Conservation (phyloP, 768 basidiomycete species). For the Leccinellum albellum region DNA sequence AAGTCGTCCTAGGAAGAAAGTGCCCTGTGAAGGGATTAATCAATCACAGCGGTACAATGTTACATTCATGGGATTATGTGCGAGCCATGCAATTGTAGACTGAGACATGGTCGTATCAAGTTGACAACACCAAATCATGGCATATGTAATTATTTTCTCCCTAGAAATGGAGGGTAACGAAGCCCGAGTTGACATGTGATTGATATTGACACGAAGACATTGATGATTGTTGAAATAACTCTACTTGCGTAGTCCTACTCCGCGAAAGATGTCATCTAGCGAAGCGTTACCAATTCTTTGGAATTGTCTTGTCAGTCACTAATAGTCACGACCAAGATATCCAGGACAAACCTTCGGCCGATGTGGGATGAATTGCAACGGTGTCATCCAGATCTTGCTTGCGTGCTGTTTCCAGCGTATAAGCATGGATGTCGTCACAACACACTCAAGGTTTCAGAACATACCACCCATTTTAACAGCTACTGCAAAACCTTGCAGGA, state of each 20-base stretch:
- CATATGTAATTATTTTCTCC: not conserved
- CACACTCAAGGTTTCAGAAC: slow-evolving; percentile 11
- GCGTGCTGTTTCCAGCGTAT: slow-evolving; percentile 41
- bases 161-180: not conserved
- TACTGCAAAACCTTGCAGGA: slow-evolving; percentile 94
- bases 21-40: too few relatives aligned
- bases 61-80: too few relatives aligned
- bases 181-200: not conserved
- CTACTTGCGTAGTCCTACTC: not conserved
- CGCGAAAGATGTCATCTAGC: slow-evolving; percentile 26
- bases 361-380: slow-evolving; percentile 90
- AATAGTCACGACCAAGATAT: not conserved
- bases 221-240: not conserved
- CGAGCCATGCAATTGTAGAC: not conserved
- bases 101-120: not conserved
- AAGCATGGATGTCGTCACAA: not conserved
- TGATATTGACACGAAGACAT: not conserved
- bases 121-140: not conserved
- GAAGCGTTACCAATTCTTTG: slow-evolving; percentile 56
- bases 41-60: too few relatives aligned
- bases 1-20: too few relatives aligned
- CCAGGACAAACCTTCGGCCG: slow-evolving; percentile 63
- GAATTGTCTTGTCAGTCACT: slow-evolving; percentile 14
- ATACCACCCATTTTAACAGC: slow-evolving; percentile 91
- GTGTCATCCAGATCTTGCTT: slow-evolving; percentile 84